Base-by-base conservation (phyloP, 2,329 filamentous ascomycete genomes). In the Scedosporium aurantiacum region DNA sequence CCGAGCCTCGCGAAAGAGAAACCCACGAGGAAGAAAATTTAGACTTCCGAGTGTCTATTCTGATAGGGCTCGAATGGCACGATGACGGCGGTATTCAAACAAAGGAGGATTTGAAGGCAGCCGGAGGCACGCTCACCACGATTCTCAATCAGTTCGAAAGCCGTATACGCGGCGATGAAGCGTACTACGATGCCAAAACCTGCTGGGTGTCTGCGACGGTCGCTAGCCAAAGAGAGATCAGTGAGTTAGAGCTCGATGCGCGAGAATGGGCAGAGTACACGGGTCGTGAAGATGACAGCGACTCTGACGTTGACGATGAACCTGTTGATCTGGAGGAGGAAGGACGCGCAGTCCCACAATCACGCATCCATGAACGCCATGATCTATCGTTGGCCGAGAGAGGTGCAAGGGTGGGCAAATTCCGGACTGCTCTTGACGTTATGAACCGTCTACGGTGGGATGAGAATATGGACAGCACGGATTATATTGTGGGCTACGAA, bases 381-480 rank as follows among this genome's bases (percentile, higher is more conserved):
- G 5, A 47, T 10, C 16, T 21, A 6, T 7, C 43, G 43, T 21
- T 10, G 43, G n/a, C 43, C 18, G 43, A 47, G 5, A 16, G 43
- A n/a, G n/a, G n/a, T 16, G 6, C 6, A 21, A n/a, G 43, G 18
- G 62, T 73, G 71, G 64, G 75, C 68, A 83, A 80, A 65, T 76
- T 87, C 63, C 79, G 84, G 28, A 78, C 80, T 0, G 82, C 83
- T 12, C 71, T 76, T 14, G 83, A 86, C 65, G 80, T 85, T 10
- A 77, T 86, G 61, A 82, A 80, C 65, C 76, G 83, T 16, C 73
- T 86, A 56, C 79, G 82, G 21, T 86, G 83, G 83, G 83, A 86
- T 65, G 71, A 75, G n/a, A 71, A 69, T 18, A 73, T 84, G 47
- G 77, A 84, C 65, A 74, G 75, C 56, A 70, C 70, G 21, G 78